A percentile compares a stretch with the other conserved stretches of the same genome.
These are phyloP conservation scores for Boletus tomentosulus DNA, from an alignment of 768 basidiomycete genomes.

Conservation along the genomic window DNA sequence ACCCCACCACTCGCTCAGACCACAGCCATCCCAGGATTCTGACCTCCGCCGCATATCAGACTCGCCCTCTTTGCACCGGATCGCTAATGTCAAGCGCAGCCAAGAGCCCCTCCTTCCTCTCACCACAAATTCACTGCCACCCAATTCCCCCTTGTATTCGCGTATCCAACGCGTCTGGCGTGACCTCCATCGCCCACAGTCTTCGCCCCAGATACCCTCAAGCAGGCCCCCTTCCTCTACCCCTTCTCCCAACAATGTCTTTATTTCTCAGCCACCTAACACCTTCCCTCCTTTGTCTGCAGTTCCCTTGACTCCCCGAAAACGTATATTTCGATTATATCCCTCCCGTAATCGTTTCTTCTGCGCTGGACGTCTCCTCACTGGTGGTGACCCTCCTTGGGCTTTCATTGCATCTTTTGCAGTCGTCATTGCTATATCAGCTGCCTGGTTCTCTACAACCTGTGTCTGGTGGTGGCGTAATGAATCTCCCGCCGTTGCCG, in stretches of 20 bases:
- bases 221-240: slow-evolving; percentile 19
- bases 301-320: slow-evolving; percentile 28
- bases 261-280: slow-evolving; percentile 29
- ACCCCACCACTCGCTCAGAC: slow-evolving; percentile 45
- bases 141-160: slow-evolving; percentile 4
- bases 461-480: slow-evolving; percentile 87
- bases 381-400: slow-evolving; percentile 81
- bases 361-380: slow-evolving; percentile 65
- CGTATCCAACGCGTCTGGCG: slow-evolving; percentile 58
- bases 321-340: slow-evolving; percentile 60
- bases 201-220: slow-evolving; percentile 22
- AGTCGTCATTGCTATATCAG: slow-evolving; percentile 63
- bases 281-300: slow-evolving; percentile 32
- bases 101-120: slow-evolving; percentile 71
- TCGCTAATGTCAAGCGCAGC: slow-evolving; percentile 55
- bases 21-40: slow-evolving; percentile 39
- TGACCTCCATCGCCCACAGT: slow-evolving; percentile 42
- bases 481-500: slow-evolving; percentile 65
- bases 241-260: slow-evolving; percentile 27
- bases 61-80: slow-evolving; percentile 25
- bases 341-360: slow-evolving; percentile 77
- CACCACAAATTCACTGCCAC: neutral
- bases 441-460: slow-evolving; percentile 85
- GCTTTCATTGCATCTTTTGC: slow-evolving; percentile 69
- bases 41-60: slow-evolving; percentile 31